phyloP scores from a whole-genome alignment of 805 yeast species.

The Candida broadrunensis region DNA sequence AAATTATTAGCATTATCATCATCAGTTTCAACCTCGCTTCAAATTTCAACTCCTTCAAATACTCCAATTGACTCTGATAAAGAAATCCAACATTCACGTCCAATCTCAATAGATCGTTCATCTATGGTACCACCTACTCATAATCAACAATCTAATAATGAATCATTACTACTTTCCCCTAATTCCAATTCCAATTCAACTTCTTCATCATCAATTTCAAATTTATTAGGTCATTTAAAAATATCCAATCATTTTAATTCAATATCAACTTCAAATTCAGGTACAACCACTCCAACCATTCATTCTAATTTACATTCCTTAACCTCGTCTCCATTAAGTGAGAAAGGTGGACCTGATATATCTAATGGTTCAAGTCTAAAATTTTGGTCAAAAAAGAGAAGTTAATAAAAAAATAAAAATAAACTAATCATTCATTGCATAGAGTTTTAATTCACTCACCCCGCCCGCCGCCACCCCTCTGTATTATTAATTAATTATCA shows the following conservation, averaged over 20 bases:
- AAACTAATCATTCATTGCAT: too few species aligned
- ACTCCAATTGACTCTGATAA: neutral
- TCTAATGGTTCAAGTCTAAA: neutral
- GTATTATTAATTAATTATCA: too few species aligned
- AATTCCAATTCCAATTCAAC: neutral
- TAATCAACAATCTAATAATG: neutral
- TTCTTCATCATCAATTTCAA: slow-evolving; percentile 1
- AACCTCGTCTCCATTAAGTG: neutral
- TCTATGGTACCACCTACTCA: neutral
- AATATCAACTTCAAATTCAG: neutral
- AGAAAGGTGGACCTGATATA: neutral
- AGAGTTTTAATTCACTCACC: too few species aligned
- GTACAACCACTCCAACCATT: neutral
- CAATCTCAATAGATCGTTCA: neutral
- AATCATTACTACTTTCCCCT: too few species aligned
- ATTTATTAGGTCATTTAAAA: slow-evolving; percentile 6
- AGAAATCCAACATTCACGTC: neutral
- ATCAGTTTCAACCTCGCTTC: neutral
- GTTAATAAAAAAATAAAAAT: too few species aligned
- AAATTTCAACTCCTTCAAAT: neutral
- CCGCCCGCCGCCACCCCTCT: too few species aligned
- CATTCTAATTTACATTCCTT: neutral
- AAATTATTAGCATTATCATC: neutral
- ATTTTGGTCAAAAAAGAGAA: neutral
- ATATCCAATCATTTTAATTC: neutral